phyloP scores from a whole-genome alignment of 495 filamentous ascomycete genomes.

The Ramalina peruviana region DNA sequence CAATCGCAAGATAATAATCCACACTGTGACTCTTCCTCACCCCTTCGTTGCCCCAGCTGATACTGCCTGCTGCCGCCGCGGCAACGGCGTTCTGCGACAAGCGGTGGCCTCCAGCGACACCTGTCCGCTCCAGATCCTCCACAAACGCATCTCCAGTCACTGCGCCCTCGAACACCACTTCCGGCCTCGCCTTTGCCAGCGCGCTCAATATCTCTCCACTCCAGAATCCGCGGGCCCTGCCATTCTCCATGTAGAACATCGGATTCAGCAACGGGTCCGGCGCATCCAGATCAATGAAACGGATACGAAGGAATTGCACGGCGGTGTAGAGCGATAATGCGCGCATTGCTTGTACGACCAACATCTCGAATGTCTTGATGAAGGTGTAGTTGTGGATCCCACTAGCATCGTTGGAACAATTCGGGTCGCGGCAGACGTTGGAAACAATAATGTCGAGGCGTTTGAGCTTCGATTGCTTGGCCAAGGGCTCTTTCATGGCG shows the following conservation, averaged over 20 bases:
- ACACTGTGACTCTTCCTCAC: constrained; percentile 3
- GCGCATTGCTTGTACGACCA: constrained; percentile 46
- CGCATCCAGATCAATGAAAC: constrained; percentile 57
- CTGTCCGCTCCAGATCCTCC: no score
- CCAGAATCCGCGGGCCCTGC: constrained; percentile 52
- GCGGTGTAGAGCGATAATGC: constrained; percentile 37
- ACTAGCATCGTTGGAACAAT: constrained; percentile 39
- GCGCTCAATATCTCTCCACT: constrained; percentile 46
- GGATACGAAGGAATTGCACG: constrained; percentile 47
- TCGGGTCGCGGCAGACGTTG: constrained; percentile 44
- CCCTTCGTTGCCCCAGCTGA: background rate
- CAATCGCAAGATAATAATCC: constrained; percentile 5
- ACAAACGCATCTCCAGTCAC: no score
- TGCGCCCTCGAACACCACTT: constrained; percentile 31
- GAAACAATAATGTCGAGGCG: constrained; percentile 56
- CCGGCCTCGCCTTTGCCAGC: constrained; percentile 37
- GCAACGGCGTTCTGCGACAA: no score
- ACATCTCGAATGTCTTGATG: constrained; percentile 48
- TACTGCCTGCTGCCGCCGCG: no score
- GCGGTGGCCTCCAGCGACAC: no score
- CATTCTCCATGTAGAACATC: constrained; percentile 44
- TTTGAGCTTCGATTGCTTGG: constrained; percentile 32
- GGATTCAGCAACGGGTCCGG: constrained; percentile 43
- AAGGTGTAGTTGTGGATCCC: constrained; percentile 55
- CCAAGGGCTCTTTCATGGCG: constrained; percentile 14